Evolutionary conservation across 805 yeast genomes (phyloP).

Genomic region (Cyberlindnera xishuangbannaensis): DNA sequence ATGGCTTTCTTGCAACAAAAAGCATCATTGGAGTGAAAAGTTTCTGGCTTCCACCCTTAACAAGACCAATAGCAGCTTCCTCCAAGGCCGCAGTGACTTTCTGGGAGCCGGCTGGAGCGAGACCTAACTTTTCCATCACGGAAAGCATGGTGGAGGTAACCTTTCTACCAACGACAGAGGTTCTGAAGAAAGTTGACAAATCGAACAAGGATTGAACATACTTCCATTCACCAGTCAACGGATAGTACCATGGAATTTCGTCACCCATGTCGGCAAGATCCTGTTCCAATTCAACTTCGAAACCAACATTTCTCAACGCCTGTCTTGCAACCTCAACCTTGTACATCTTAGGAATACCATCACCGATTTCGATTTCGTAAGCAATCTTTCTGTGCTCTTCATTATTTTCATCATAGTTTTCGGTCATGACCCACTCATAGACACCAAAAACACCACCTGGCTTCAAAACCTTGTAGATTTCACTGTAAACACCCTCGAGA

Average conservation of each 20-base stretch:
- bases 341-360: conserved; percentile 98
- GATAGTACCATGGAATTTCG: conserved; percentile 95
- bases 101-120: conserved; percentile 90
- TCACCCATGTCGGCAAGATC: conserved; percentile 84
- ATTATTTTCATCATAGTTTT: conserved; percentile 78
- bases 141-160: conserved; percentile 78
- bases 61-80: conserved; percentile 94
- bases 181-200: conserved; percentile 79
- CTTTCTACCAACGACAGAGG: conserved; percentile 80
- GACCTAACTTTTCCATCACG: conserved; percentile 72
- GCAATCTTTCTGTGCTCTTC: conserved; percentile 90
- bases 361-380: conserved; percentile 96
- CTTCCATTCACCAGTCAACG: conserved; percentile 90
- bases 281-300: conserved; percentile 64
- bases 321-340: conserved; percentile 75
- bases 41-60: conserved; percentile 84
- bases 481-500: conserved; percentile 91
- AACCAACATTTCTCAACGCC: conserved; percentile 84
- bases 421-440: conserved; percentile 99
- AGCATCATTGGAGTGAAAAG: conserved; percentile 98
- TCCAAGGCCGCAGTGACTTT: conserved; percentile 91
- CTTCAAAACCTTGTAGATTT: conserved; percentile 90
- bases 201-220: conserved; percentile 77
- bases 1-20: conserved; percentile 82
- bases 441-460: conserved; percentile 98